Evolutionary conservation across 1,284 basidiomycete genomes (phyloP).

Genomic region (Grifola frondosa): DNA sequence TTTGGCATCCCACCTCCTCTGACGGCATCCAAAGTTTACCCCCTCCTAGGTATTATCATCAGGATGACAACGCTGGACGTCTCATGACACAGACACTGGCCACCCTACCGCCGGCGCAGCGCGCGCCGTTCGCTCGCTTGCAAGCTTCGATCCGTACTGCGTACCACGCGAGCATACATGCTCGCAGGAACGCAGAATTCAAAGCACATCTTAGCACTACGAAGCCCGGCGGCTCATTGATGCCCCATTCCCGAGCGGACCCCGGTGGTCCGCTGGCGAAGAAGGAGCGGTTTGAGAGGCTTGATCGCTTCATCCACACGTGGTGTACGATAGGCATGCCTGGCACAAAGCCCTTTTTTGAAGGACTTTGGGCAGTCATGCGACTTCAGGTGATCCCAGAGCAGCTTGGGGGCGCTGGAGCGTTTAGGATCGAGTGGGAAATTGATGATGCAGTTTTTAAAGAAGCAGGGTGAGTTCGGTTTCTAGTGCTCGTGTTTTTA

Average conservation of each 20-base stretch:
- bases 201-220: constrained; percentile 73
- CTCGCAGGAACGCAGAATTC: constrained; percentile 70
- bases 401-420: constrained; percentile 70
- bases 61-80: constrained; percentile 71
- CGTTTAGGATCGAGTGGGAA: constrained; percentile 69
- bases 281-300: constrained; percentile 71
- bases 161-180: constrained; percentile 70
- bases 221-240: constrained; percentile 68
- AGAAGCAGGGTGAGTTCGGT: constrained; percentile 70
- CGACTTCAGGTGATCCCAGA: constrained; percentile 71
- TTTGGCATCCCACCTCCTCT: constrained; percentile 6
- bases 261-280: constrained; percentile 58
- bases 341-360: constrained; percentile 78
- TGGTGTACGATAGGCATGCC: constrained; percentile 83
- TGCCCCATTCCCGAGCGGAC: constrained; percentile 64
- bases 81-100: constrained; percentile 76
- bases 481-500: constrained; percentile 16
- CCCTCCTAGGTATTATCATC: constrained; percentile 67
- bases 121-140: constrained; percentile 72
- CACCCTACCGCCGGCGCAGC: constrained; percentile 72
- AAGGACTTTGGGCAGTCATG: constrained; percentile 73
- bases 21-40: constrained; percentile 5
- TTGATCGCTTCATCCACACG: constrained; percentile 66
- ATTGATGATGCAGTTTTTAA: constrained; percentile 83
- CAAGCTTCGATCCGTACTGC: constrained; percentile 76